Evolutionary conservation across 192 early-diverging fungal genomes (phyloP).

Genomic region (Anaeromyces robustus): DNA sequence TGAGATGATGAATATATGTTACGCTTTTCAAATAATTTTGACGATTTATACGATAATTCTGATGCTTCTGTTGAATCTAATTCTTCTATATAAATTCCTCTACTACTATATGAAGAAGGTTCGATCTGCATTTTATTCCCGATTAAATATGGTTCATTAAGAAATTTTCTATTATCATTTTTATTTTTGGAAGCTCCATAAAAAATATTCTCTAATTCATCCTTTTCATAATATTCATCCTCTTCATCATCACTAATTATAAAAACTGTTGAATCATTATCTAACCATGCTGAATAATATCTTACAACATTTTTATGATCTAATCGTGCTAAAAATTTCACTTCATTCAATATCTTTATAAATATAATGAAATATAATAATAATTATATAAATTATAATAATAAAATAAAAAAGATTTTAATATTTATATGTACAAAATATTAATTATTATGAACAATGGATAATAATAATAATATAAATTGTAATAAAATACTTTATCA

Average conservation of each 20-base stretch:
- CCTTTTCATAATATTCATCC: conserved; percentile 10
- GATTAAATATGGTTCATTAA: not conserved
- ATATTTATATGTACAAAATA: too few species aligned
- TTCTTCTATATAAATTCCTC: not conserved
- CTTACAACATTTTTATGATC: conserved; percentile 83
- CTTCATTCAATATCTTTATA: conserved; percentile 65
- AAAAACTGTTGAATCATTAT: conserved; percentile 16
- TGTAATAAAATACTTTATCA: not conserved
- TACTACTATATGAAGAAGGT: not conserved
- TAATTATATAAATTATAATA: too few species aligned
- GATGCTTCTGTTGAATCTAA: not conserved
- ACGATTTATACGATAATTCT: not conserved
- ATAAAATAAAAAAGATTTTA: too few species aligned
- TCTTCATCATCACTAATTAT: conserved; percentile 18
- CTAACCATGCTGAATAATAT: conserved; percentile 86
- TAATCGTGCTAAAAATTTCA: conserved; percentile 70
- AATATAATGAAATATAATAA: too few species aligned
- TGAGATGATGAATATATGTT: not conserved
- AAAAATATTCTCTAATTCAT: not conserved
- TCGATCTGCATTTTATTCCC: not conserved
- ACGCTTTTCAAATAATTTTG: not conserved
- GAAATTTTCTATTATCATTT: not conserved
- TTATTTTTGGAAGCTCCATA: not conserved
- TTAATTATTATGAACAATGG: too few species aligned
- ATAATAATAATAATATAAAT: not conserved